Base-by-base conservation (phyloP, 2,329 filamentous ascomycete genomes). In the Moelleriella libera region DNA sequence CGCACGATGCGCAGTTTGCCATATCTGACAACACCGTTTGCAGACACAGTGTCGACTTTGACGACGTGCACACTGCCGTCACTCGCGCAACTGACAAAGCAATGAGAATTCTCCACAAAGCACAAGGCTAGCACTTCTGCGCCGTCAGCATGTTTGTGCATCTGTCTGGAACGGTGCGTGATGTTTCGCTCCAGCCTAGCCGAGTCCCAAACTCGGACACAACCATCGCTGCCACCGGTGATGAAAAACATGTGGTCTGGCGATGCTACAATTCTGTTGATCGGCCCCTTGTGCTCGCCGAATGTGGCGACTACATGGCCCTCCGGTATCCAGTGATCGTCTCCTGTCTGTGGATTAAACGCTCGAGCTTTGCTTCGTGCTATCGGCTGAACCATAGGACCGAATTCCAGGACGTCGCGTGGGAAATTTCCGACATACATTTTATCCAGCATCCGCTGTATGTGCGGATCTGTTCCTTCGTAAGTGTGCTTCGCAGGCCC, bases 201-300 rank as follows among this genome's bases (percentile, higher is more conserved):
- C 30, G 88, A 84, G 65, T 98, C 92, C 92, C 92, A 98, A 5
- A 98, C 76, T 59, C 87, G 94, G 48, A 96, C 86, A 6, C 78
- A 80, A 3, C 92, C 87, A 63, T 98, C 92, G 57, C 95, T 87
- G 8, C 89, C 90, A 6, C 82, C 90, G 1, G 92, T 97, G 48
- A 96, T 75, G 63, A 98, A 98, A 67, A 98, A 98, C 5, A 82
- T 70, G 61, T 98, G 90, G 59, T 98, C 92, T 0, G 90, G 88
- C 2, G 92, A 83, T 6, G 88, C 78, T 2, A 85, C 72, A 9
- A 97, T 78, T 8, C 89, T 80, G 58, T 85, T 95, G 53, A 97
- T 79, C 6, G 86, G 78, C 0, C 80, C 87, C 30, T 74, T 81
- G 60, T 98, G 92, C 61, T 98, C 92, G 1, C 85, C 80, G 58